phyloP scores from a whole-genome alignment of 1,284 basidiomycete species.

The Malassezia restricta region DNA sequence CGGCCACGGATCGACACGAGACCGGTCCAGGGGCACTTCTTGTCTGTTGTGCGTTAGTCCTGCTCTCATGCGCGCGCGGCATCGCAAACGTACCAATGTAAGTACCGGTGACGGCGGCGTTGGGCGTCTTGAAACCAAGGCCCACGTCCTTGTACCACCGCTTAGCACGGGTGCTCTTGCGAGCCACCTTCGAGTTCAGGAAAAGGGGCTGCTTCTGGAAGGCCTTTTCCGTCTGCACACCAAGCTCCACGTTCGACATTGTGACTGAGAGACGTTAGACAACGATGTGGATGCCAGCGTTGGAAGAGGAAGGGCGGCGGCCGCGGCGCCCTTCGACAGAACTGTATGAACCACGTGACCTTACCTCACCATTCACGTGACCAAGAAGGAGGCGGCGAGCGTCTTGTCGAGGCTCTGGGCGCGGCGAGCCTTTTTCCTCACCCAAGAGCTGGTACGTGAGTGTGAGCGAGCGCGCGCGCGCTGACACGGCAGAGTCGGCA shows the following conservation, averaged over 20 bases:
- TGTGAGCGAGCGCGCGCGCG: not conserved
- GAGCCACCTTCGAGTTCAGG: constrained; percentile 88
- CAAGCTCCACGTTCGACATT: constrained; percentile 44
- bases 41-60: constrained; percentile 56
- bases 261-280: constrained; percentile 22
- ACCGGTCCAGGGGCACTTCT: constrained; percentile 93
- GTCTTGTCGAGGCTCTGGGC: not conserved
- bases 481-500: constrained; percentile 13
- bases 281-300: constrained; percentile 13
- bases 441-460: constrained; percentile 15
- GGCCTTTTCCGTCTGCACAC: constrained; percentile 44
- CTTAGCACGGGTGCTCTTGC: constrained; percentile 84
- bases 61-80: constrained; percentile 2
- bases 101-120: constrained; percentile 87
- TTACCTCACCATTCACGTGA: not conserved
- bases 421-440: constrained; percentile 3
- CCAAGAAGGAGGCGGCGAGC: not conserved
- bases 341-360: constrained; percentile 9
- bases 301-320: constrained; percentile 14
- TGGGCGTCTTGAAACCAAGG: constrained; percentile 58
- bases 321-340: constrained; percentile 9
- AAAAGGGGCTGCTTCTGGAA: constrained; percentile 93
- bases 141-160: constrained; percentile 77
- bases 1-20: constrained; percentile 83
- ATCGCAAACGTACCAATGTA: constrained; percentile 59